Base-by-base conservation (phyloP, 306 rosid species). In the Comarum palustre region DNA sequence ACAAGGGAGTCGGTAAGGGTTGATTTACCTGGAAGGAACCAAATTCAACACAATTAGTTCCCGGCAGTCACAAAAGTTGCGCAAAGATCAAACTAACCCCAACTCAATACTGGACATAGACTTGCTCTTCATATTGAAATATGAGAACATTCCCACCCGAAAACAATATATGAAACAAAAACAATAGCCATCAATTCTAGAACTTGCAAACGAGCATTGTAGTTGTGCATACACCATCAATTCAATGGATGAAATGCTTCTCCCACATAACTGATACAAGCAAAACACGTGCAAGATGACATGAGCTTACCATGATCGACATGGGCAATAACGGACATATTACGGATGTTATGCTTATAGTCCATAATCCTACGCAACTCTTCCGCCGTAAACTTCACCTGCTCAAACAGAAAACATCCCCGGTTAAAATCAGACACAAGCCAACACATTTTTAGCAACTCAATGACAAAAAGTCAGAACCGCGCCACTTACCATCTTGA, bases 331-430 rank as follows among this genome's bases (percentile, higher is more conserved):
- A 94, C 96, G 59, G 97, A 91, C 97, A 94, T 91, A 11, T 94
- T 94, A 87, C 99, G 92, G 29, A 94, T 94, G 66, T 94, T 91
- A 45, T 94, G 87, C 46, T 94, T 94, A 10, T 1, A 73, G 87
- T 94, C 97, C 97, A 94, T 94, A 73, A 94, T 94, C 20, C 92
- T 87, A 13, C 91, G 90, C 6, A 91, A 86, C 90, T 87, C 95
- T 12, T 94, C 99, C 2, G 94, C 96, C 22, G 96, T 94, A 46
- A 94, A 94, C 95, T 91, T 94, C 95, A 89, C 97, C 97, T 94
- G 97, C 39, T 82, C 25, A 75, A 0, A 68, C 43, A 41, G 16
- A 73, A 8, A 68, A 39, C 3, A 62, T 20, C 19, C 42, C 4
- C 81, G 3, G 15, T 73, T 78, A 41, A 84, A 67, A 62, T 24